Conservation (phyloP, 768 basidiomycete genomes). For the Agaricus subrufescens region DNA sequence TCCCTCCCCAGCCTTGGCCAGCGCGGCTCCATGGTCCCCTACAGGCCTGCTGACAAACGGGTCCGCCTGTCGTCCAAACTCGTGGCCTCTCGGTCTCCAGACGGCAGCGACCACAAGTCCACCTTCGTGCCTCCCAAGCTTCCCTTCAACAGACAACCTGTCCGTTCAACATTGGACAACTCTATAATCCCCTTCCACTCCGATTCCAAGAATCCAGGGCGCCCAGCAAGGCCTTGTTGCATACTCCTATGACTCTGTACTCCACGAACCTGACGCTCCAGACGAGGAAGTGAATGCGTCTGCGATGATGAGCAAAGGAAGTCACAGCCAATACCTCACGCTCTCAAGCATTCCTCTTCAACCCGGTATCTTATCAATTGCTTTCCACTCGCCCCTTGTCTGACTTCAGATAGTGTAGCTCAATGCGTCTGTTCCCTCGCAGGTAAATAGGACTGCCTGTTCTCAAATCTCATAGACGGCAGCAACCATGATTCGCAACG, state of each 20-base stretch:
- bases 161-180: slow-evolving; percentile 29
- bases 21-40: slow-evolving; percentile 61
- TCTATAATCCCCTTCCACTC: slow-evolving; percentile 47
- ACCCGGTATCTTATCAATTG: too few species aligned
- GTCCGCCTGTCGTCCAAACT: slow-evolving; percentile 1
- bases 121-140: slow-evolving; percentile 31
- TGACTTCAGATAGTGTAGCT: too few species aligned
- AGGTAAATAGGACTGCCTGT: too few species aligned
- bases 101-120: slow-evolving; percentile 16
- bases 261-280: slow-evolving; percentile 47
- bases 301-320: too few species aligned
- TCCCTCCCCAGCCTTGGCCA: slow-evolving; percentile 22
- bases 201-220: slow-evolving; percentile 59
- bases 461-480: too few species aligned
- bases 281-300: too few species aligned
- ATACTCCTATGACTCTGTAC: slow-evolving; percentile 65
- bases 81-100: neutral
- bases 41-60: slow-evolving; percentile 46
- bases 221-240: slow-evolving; percentile 45
- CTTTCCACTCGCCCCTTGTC: too few species aligned
- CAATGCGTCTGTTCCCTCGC: too few species aligned
- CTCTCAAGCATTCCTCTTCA: too few species aligned
- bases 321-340: too few species aligned
- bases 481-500: too few species aligned
- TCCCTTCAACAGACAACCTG: slow-evolving; percentile 23